Base-by-base conservation (phyloP, 23 red algal species). In the Gracilaria vermiculophylla region DNA sequence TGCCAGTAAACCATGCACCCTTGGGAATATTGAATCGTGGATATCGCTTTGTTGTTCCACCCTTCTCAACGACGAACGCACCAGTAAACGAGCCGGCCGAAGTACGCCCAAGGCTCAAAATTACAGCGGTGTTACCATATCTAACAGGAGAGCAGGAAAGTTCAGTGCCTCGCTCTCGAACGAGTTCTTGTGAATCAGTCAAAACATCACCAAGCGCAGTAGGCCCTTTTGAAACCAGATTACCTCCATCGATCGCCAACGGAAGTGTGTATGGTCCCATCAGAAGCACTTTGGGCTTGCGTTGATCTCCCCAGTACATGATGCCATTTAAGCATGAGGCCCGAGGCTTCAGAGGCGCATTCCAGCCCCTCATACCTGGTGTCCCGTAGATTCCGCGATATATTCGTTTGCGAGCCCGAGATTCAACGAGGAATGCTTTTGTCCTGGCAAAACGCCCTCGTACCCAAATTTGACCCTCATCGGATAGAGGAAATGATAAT, bases 381-480 rank as follows among this genome's bases (percentile, higher is more conserved):
- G 92, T 95, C 17, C 81, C 92, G 50, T 89, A 88, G 32, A 47
- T 53, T 36, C 81, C 81, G 43, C 83, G 52, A 78, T 73, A 95
- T 0, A 79, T 29, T 0, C 77, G 66, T 31, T 62, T 76, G 3
- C 74, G 5, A 40, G 61, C 60, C 34, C 48, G 52, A 0, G 82
- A 11, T 58, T 95, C 92, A 11, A 61, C 15, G 31, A 81, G 44
- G 49, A 78, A 95, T 2, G 85, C 57, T 42, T 80, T 73, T 12
- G 92, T 95, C 37, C 92, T 56, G 1, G 89, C 76, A 70, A 81
- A 95, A 36, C 92, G 86, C 35, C 78, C 86, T 36, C 92, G 92
- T 37, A 88, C 42, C 81, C 81, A 95, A 20, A 81, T 69, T 40
- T 40, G 58, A 66, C 56, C 73, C 32, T 86, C 51, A 10, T 78